Evolutionary conservation across 768 basidiomycete genomes (phyloP), one percentile per base, ranked within the genome.

Genomic region (Kwoniella bestiolae): DNA sequence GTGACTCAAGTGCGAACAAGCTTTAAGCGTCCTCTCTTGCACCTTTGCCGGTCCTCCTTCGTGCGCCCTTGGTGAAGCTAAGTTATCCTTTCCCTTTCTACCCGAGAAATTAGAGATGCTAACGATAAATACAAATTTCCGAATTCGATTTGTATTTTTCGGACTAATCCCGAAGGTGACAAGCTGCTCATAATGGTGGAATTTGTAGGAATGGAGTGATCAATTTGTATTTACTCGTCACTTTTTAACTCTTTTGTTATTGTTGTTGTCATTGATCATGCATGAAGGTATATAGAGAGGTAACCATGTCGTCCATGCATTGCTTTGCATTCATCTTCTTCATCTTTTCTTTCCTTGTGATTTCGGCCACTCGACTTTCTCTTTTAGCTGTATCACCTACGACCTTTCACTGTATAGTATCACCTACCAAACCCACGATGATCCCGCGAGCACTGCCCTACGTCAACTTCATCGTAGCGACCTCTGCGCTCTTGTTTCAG

Each of bases 391-490:
- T 25, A 38, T 56, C 45, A 49, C n/a, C 29, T 25, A 47, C 46
- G n/a, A n/a, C n/a, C n/a, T n/a, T n/a, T 25, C 46, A 47, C 46
- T 47, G 46, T 47, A 47, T 47, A 47, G 11, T 47, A 21, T n/a
- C 23, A 18, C 9, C 25, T 47, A 14, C n/a, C 46, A 23, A 47
- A 4, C 8, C 46, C 46, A 47, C n/a, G 11, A 60, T 66, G 58
- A 60, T 66, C 23, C 65, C 65, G n/a, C 28, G 65, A 66, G 49
- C 51, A 25, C 26, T 66, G 12, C 65, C 65, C 5, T 56, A 56
- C 21, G 34, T 63, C 32, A 67, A 67, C 55, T 67, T 67, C 41
- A 60, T 47, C 34, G 47, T 67, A 26, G 66, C 66, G 4, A 25
- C 52, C 5, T 31, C 58, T 14, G 60, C 66, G 0, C 28, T 67